Percentiles rank a stretch among this genome's conserved stretches.
phyloP scores from a whole-genome alignment of 148 eudicot species.

The Vaccinium vitisidaea region DNA sequence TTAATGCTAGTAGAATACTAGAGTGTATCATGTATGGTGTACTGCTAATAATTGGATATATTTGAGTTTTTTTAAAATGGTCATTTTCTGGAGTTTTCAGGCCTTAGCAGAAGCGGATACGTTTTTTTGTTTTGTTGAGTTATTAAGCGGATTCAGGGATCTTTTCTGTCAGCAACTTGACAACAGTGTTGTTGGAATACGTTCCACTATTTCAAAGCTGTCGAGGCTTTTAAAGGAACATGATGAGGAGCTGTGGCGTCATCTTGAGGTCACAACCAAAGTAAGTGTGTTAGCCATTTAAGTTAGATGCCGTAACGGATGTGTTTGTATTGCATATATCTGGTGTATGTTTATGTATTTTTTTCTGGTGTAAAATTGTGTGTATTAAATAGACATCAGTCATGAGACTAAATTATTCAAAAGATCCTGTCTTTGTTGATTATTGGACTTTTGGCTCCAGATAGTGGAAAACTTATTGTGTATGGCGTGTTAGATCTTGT shows the following conservation, averaged over 20 bases:
- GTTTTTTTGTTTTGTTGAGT: constrained; percentile 94
- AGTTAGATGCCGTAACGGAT: background rate
- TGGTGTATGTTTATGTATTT: background rate
- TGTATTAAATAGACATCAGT: background rate
- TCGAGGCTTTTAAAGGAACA: constrained; percentile 82
- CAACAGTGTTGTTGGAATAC: constrained; percentile 94
- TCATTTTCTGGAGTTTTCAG: constrained; percentile 40
- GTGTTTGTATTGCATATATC: background rate
- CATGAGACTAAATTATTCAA: background rate
- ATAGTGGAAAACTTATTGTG: background rate
- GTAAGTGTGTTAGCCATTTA: constrained; percentile 37
- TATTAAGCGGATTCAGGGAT: constrained; percentile 89
- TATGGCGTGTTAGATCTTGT: background rate
- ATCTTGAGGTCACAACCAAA: constrained; percentile 93
- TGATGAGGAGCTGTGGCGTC: constrained; percentile 99
- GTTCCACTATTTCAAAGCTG: constrained; percentile 84
- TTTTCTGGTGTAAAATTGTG: background rate
- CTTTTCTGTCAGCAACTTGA: constrained; percentile 96
- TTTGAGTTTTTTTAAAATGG: background rate
- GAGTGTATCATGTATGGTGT: background rate
- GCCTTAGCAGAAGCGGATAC: constrained; percentile 91
- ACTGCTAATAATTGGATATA: constrained; percentile 7
- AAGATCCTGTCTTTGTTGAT: background rate
- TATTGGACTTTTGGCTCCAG: background rate
- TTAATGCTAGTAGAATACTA: background rate